Conservation (phyloP, 306 rosid species). For the Hippophae rhamnoides region DNA sequence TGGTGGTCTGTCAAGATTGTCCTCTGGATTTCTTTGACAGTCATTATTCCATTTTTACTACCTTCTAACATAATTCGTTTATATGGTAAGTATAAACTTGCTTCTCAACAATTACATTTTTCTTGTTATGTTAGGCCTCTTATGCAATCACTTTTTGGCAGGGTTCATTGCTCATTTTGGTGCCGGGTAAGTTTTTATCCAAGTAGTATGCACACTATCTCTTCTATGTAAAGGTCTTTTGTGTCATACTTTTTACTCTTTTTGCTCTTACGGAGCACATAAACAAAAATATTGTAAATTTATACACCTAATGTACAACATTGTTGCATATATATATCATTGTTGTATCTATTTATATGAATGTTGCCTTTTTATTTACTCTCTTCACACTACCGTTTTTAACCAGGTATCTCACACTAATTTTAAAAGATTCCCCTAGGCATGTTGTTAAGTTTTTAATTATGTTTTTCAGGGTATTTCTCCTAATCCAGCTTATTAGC, state of each 20-base stretch:
- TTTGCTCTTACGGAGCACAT: too few relatives aligned
- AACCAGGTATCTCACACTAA: too few relatives aligned
- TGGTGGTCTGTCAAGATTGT: constrained; percentile 87
- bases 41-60: constrained; percentile 65
- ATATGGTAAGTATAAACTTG: constrained; percentile 56
- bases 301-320: too few relatives aligned
- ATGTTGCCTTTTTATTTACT: too few relatives aligned
- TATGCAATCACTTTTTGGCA: constrained; percentile 28
- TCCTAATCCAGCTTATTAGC: constrained; percentile 84
- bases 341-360: too few relatives aligned
- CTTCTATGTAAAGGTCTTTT: too few relatives aligned
- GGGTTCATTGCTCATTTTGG: constrained; percentile 85
- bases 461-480: constrained; percentile 74
- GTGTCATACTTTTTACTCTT: too few relatives aligned
- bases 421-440: not conserved
- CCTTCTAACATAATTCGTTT: constrained; percentile 61
- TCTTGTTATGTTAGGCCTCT: constrained; percentile 7
- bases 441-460: constrained; percentile 10
- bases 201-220: too few relatives aligned
- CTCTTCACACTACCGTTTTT: too few relatives aligned
- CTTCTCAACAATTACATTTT: not conserved
- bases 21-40: constrained; percentile 35
- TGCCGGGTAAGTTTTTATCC: constrained; percentile 59
- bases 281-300: too few relatives aligned
- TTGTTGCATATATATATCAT: too few relatives aligned